phyloP scores from a whole-genome alignment of 345 rosid species.

The Sisymbrium irio region DNA sequence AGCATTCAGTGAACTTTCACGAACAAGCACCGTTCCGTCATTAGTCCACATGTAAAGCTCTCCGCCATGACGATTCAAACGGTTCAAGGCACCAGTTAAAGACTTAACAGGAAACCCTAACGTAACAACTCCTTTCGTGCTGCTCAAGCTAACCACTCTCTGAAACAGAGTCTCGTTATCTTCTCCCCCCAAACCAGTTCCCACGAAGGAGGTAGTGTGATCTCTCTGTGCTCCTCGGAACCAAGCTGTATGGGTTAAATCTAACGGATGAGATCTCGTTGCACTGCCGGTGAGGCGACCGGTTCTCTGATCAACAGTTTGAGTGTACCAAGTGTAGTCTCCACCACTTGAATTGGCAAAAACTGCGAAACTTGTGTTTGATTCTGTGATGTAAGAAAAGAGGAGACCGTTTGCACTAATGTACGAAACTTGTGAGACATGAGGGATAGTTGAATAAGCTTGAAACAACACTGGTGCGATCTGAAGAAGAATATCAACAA shows the following conservation, averaged over 20 bases:
- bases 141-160: slow-evolving; percentile 23
- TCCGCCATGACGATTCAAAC: slow-evolving; percentile 19
- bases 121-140: slow-evolving; percentile 31
- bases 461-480: slow-evolving; percentile 33
- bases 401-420: slow-evolving; percentile 23
- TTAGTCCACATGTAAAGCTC: slow-evolving; percentile 33
- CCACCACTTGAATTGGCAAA: slow-evolving; percentile 28
- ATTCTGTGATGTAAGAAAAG: slow-evolving; percentile 15
- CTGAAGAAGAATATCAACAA: slow-evolving; percentile 5
- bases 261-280: slow-evolving; percentile 9
- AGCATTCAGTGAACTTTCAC: slow-evolving; percentile 7
- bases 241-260: slow-evolving; percentile 25
- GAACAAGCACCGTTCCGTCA: slow-evolving; percentile 1
- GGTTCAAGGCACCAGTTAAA: slow-evolving; percentile 7
- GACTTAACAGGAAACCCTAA: slow-evolving; percentile 26
- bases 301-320: slow-evolving; percentile 28
- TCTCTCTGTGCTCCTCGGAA: slow-evolving; percentile 6
- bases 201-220: slow-evolving; percentile 11
- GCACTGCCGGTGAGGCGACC: slow-evolving; percentile 18
- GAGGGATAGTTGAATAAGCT: slow-evolving; percentile 32
- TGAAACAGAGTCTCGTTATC: slow-evolving; percentile 22
- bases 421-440: slow-evolving; percentile 31
- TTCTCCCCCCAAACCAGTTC: slow-evolving; percentile 13
- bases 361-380: slow-evolving; percentile 19
- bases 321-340: slow-evolving; percentile 33